A percentile compares a stretch with the other conserved stretches of the same genome.
Evolutionary conservation across 352 stramenopile genomes (phyloP).

Genomic region (Saprolegnia parasitica): DNA sequence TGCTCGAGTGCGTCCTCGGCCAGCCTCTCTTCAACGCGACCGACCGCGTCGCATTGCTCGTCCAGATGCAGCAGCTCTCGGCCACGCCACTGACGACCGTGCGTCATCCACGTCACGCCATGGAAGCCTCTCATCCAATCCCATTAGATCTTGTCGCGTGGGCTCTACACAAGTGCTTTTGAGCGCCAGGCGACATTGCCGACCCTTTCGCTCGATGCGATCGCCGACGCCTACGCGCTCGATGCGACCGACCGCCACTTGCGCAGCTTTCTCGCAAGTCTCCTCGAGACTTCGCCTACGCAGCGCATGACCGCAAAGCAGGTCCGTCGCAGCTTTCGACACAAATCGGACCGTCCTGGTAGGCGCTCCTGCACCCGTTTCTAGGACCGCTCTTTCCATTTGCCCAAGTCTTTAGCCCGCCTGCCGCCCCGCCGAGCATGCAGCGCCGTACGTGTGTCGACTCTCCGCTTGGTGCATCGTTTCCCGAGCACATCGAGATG

Average conservation of each 20-base stretch:
- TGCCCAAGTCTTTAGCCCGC: slow-evolving; percentile 42
- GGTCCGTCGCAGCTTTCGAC: background rate
- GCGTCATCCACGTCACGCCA: too few species aligned
- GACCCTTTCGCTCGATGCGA: slow-evolving; percentile 8
- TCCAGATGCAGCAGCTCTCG: slow-evolving; percentile 20
- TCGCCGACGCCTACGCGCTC: slow-evolving; percentile 4
- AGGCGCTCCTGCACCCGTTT: slow-evolving; percentile 63
- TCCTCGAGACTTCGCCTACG: slow-evolving; percentile 48
- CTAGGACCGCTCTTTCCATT: slow-evolving; percentile 48
- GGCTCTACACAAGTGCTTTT: slow-evolving; percentile 8
- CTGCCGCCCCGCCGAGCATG: background rate
- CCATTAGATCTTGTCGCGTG: background rate
- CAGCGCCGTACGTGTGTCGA: background rate
- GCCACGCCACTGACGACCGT: background rate
- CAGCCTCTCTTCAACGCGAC: slow-evolving; percentile 47
- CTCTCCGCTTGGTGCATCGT: too few species aligned
- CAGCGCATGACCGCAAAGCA: slow-evolving; percentile 40
- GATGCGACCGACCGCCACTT: slow-evolving; percentile 33
- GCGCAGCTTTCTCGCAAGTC: slow-evolving; percentile 45
- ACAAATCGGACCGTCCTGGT: slow-evolving; percentile 18
- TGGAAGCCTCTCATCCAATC: background rate
- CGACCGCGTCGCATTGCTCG: background rate
- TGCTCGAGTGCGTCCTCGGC: slow-evolving; percentile 57
- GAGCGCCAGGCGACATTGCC: background rate
- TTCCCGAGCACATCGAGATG: background rate